phyloP scores from a whole-genome alignment of 2,329 filamentous ascomycete species.

The Cordyceps tenuipes region DNA sequence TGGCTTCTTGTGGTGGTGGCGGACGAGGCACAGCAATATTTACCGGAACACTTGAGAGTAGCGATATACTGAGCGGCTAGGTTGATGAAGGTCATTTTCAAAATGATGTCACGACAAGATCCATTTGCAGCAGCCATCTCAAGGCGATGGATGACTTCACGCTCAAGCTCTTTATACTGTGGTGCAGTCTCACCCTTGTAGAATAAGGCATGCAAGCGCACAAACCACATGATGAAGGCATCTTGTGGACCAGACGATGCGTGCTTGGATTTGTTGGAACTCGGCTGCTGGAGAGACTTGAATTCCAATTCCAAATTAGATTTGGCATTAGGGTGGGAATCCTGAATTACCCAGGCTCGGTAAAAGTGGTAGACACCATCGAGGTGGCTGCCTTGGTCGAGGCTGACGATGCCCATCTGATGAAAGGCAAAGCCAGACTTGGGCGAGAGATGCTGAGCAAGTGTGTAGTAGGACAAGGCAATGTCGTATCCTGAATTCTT shows the following conservation, averaged over 20 bases:
- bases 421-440: slow-evolving; percentile 77
- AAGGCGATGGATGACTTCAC: slow-evolving; percentile 73
- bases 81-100: slow-evolving; percentile 78
- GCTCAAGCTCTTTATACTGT: slow-evolving; percentile 73
- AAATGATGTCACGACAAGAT: slow-evolving; percentile 54
- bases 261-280: slow-evolving; percentile 24
- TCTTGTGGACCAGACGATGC: slow-evolving; percentile 43
- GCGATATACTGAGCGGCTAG: slow-evolving; percentile 76
- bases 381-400: slow-evolving; percentile 70
- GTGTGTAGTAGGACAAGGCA: slow-evolving; percentile 73
- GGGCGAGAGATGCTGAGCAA: slow-evolving; percentile 73
- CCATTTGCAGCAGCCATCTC: slow-evolving; percentile 63
- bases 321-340: slow-evolving; percentile 66
- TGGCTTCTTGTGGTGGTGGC: background rate
- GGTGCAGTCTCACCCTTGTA: slow-evolving; percentile 68
- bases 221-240: slow-evolving; percentile 71
- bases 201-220: slow-evolving; percentile 76
- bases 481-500: slow-evolving; percentile 70
- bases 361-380: slow-evolving; percentile 86
- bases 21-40: slow-evolving; percentile 15
- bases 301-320: slow-evolving; percentile 77
- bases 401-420: slow-evolving; percentile 79
- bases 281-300: slow-evolving; percentile 38
- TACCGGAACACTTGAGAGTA: slow-evolving; percentile 24
- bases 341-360: slow-evolving; percentile 64